Base-by-base conservation (phyloP, 257 asterid species). In the Fraxinus americana region DNA sequence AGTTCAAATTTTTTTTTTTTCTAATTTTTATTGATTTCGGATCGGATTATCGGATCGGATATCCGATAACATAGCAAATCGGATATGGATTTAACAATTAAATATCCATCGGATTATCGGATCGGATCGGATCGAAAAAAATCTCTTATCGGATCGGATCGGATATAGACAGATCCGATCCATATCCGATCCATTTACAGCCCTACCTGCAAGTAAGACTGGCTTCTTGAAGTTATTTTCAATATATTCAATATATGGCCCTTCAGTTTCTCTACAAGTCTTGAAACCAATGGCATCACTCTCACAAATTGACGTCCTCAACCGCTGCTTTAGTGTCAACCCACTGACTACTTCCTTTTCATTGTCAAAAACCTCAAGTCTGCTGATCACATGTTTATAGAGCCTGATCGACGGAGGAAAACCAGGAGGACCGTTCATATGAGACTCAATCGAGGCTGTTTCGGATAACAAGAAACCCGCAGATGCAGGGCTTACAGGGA, bases 281-380 rank as follows among this genome's bases (percentile, higher is more conserved):
- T 73, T 81, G 83, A 86, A 88, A 1, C 80, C 90, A 9, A 88
- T 32, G 0, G 88, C 89, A 23, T 86, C 89, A 39, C 83, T 34
- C 36, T 83, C 87, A 9, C 16, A 4, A 4, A 35, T 16, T 1
- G 86, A 48, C 11, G 41, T 25, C 38, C 75, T 25, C 9, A 76
- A 4, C 6, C 86, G 78, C 19, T 84, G 70, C 63, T 29, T 63
- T 5, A 78, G 16, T 13, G 72, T 80, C 13, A 84, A 35, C 0
- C 17, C 75, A 10, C 12, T 2, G 32, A 39, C 81, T 0, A 34
- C n/a, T 16, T 79, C 88, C 23, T 67, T 82, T 6, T 1, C 16
- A 3, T 30, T 80, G 67, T 72, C 61, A 1, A 79, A 13, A 32
- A n/a, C 8, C 5, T 39, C 3, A 5, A 80, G 35, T 0, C 4